Base-by-base conservation (phyloP, 2,329 filamentous ascomycete genomes). In the Cladophialophora yegresii region DNA sequence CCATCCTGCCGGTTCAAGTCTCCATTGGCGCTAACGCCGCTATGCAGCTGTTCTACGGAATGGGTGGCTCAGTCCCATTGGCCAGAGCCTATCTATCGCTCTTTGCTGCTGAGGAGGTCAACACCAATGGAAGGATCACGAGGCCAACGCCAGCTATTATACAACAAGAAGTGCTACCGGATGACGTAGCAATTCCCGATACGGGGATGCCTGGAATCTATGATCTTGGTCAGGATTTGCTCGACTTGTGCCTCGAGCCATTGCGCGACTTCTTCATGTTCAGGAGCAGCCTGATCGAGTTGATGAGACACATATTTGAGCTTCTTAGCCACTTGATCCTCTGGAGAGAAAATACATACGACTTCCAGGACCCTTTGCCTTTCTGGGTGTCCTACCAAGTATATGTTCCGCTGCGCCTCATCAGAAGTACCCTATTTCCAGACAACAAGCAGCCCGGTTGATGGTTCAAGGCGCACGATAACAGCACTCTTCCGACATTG, bases 21-120 rank as follows among this genome's bases (percentile, higher is more conserved):
- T 90, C 90, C 61, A 87, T 87, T 0, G 79, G 87, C 9, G 85
- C 84, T 0, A 87, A 90, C 70, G 90, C 88, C 0, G 87, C 87
- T 0, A 82, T 87, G 0, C 80, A 86, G 0, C 76, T 90, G 0
- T 88, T 90, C 72, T 76, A 76, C 36, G 73, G 75, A 1, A 75
- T 76, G 5, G 70, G 73, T 4, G 76, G 79, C 26, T 76, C 77
- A 10, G 75, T 76, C 1, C 77, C 80, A 40, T 45, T 70, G 47
- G 53, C 59, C 22, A 54, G 62, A 56, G 81, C 80, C 3, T 89
- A 89, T 67, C 74, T 88, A 16, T 78, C 77, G 0, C 69, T 81
- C 0, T 73, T 87, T 0, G 32, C 43, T 3, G 16, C 22, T 9
- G 32, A 36, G 50, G 58, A 33, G 45, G 49, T 59, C 43, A 56